phyloP scores from a whole-genome alignment of 139 green algal genomes.

The Choricystis sp. region DNA sequence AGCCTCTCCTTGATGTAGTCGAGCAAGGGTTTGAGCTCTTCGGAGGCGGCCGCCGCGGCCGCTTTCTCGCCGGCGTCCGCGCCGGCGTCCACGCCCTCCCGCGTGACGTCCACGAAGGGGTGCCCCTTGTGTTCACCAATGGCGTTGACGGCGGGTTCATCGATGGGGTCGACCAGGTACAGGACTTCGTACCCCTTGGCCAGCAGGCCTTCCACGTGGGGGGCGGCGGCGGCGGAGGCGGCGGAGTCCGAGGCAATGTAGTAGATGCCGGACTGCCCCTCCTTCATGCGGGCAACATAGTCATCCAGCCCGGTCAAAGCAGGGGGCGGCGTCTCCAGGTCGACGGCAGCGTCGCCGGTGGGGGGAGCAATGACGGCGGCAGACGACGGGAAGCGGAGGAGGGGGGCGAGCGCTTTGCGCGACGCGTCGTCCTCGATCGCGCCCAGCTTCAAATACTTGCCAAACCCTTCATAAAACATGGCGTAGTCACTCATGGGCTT shows the following conservation, averaged over 20 bases:
- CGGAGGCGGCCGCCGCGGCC: conserved; percentile 30
- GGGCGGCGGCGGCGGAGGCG: conserved; percentile 38
- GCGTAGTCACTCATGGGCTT: conserved; percentile 36
- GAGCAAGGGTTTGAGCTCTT: conserved; percentile 53
- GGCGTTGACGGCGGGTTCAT: conserved; percentile 80
- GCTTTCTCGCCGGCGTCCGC: conserved; percentile 25
- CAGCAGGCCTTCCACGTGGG: conserved; percentile 75
- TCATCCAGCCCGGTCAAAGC: conserved; percentile 48
- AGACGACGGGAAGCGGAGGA: conserved; percentile 56
- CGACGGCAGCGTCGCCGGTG: background rate
- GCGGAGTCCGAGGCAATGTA: conserved; percentile 66
- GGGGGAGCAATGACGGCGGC: no score
- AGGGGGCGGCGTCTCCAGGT: conserved; percentile 17
- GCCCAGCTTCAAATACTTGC: conserved; percentile 59
- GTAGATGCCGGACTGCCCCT: conserved; percentile 84
- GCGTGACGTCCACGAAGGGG: conserved; percentile 78
- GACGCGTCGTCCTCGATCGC: conserved; percentile 76
- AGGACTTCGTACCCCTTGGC: conserved; percentile 78
- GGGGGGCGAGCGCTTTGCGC: conserved; percentile 46
- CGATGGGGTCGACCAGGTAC: conserved; percentile 88
- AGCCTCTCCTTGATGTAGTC: conserved; percentile 70
- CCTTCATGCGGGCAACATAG: conserved; percentile 80
- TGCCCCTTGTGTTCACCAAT: conserved; percentile 70
- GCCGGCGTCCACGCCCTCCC: conserved; percentile 67
- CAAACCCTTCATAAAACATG: conserved; percentile 88